Conservation (phyloP, 345 rosid species). For the Draba incana region DNA sequence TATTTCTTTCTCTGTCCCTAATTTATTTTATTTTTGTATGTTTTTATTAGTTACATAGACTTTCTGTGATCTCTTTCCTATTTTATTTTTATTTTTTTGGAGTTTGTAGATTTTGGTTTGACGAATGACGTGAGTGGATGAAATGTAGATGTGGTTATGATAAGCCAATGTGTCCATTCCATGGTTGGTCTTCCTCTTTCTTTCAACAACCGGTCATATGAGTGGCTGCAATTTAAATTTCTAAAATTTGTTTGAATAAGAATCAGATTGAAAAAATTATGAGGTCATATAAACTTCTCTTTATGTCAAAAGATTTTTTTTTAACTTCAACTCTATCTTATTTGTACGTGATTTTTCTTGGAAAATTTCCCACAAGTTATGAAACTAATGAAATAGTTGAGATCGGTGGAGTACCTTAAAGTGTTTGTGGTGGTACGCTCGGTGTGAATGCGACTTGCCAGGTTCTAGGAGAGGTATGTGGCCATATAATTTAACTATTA, state of each 20-base stretch:
- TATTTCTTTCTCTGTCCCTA: slow-evolving; percentile 1
- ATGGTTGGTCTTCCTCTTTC: slow-evolving; percentile 27
- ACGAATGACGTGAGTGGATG: slow-evolving; percentile 43
- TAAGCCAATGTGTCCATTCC: slow-evolving; percentile 33
- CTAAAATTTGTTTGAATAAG: not conserved
- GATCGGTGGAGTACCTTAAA: slow-evolving; percentile 9
- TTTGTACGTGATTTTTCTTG: not conserved
- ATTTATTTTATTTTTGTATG: slow-evolving; percentile 17
- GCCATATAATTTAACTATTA: slow-evolving; percentile 17
- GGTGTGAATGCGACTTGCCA: slow-evolving; percentile 40
- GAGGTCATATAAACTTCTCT: slow-evolving; percentile 10
- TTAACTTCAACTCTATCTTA: not conserved
- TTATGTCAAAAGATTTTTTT: not conserved
- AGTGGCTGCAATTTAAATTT: slow-evolving; percentile 31
- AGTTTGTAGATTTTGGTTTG: slow-evolving; percentile 32
- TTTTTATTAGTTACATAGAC: slow-evolving; percentile 32
- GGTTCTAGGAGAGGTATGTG: slow-evolving; percentile 36
- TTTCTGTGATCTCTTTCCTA: slow-evolving; percentile 31
- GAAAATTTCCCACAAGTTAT: slow-evolving; percentile 10
- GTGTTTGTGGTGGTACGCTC: slow-evolving; percentile 19
- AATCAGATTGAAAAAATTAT: not conserved
- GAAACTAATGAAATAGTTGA: slow-evolving; percentile 2
- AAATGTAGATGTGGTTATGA: slow-evolving; percentile 38
- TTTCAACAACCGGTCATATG: slow-evolving; percentile 35
- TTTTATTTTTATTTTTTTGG: not conserved